Evolutionary conservation across 2,329 filamentous ascomycete species (phyloP).

Genomic region (Penicillium sp.): DNA sequence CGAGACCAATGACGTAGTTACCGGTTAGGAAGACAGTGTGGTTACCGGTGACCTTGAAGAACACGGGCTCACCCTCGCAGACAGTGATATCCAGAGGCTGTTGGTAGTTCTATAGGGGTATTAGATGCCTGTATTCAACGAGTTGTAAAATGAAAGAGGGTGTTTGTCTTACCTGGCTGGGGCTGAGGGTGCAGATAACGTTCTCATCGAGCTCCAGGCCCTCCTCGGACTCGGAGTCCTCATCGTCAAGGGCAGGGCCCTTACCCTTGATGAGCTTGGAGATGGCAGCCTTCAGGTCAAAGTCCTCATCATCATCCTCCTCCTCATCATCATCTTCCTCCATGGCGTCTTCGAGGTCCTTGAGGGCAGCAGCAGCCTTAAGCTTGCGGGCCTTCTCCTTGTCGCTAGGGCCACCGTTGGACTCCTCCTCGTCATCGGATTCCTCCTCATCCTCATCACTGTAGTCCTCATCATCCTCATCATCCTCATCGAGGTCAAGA

Average conservation of each 20-base stretch:
- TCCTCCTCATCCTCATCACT: conserved; percentile 51
- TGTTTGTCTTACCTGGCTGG: conserved; percentile 69
- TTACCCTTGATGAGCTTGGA: conserved; percentile 64
- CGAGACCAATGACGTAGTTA: conserved; percentile 81
- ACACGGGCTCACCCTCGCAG: conserved; percentile 82
- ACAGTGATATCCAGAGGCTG: conserved; percentile 93
- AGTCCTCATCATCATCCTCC: conserved; percentile 64
- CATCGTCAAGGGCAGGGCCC: conserved; percentile 68
- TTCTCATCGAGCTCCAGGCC: conserved; percentile 77
- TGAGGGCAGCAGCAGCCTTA: conserved; percentile 71
- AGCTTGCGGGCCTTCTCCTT: conserved; percentile 86
- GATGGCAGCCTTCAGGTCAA: conserved; percentile 49
- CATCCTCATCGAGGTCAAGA: conserved; percentile 59
- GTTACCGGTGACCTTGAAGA: conserved; percentile 86
- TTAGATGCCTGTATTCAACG: conserved; percentile 3
- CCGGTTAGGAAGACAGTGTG: conserved; percentile 91
- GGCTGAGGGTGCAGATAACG: conserved; percentile 93
- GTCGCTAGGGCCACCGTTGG: conserved; percentile 88
- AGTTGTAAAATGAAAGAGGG: not conserved
- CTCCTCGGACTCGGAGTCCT: conserved; percentile 58
- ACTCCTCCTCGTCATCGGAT: conserved; percentile 70
- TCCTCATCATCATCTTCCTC: conserved; percentile 58
- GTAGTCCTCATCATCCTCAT: conserved; percentile 60
- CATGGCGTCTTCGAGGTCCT: conserved; percentile 71
- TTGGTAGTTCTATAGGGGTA: conserved; percentile 72